Base-by-base conservation (phyloP, 2,329 filamentous ascomycete species). In the Ophiostoma perfectum region DNA sequence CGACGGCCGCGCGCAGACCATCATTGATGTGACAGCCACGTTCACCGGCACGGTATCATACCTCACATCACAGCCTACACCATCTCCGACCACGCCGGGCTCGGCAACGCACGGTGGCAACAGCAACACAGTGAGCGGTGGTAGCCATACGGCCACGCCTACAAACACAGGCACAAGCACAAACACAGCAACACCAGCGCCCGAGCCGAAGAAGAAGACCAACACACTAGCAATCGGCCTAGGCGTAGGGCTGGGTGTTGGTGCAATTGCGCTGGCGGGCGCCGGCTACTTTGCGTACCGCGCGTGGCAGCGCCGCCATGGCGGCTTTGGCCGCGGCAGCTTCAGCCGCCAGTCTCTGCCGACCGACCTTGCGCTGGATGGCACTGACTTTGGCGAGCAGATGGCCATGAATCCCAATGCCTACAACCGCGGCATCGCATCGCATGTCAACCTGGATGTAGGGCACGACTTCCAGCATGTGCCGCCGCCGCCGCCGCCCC, bases 1-100 rank as follows among this genome's bases (percentile, higher is more conserved):
- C 49, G 49, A 55, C 49, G 49, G 49, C 49, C 49, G 49, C n/a
- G 49, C 49, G 49, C 49, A 55, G 49, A 55, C 49, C 3, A 55
- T 55, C n/a, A 18, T 55, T 18, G 49, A 18, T 7, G 49, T 18
- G n/a, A 55, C 49, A 11, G 49, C 49, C 49, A 55, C 49, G 2
- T 55, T 55, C 5, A 55, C 49, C 7, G 49, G 49, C 49, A 55
- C 49, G 11, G 49, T 55, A 4, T 55, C 49, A 14, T 55, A 55
- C 14, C 49, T 55, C 49, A 18, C 5, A 11, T 18, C n/a, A 11
- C n/a, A 55, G 49, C 49, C n/a, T n/a, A 55, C 49, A 5, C 6
- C n/a, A 9, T 55, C n/a, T 5, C n/a, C 49, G 3, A 11, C n/a
- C 11, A 27, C n/a, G 2, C 7, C 49, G 1, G 12, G 49, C 49